These are phyloP conservation scores for Dentipellis sp. DNA, from an alignment of 768 basidiomycete genomes.

Conservation along the genomic window DNA sequence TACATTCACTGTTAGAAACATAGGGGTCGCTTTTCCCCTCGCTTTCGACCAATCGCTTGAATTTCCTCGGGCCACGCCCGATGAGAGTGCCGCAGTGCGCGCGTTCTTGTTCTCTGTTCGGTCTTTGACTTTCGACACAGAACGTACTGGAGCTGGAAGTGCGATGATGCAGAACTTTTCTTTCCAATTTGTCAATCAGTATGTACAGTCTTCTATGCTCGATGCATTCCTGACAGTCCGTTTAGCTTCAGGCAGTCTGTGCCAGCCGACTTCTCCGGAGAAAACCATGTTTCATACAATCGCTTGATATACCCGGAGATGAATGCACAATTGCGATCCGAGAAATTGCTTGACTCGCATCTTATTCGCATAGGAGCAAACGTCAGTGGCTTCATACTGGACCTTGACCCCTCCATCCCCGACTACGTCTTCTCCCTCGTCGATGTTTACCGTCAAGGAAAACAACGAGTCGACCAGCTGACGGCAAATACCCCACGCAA, in stretches of 20 bases:
- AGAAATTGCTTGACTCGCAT: constrained; percentile 36
- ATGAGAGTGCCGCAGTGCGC: constrained; percentile 40
- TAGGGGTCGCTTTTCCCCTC: constrained; percentile 90
- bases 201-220: constrained; percentile 17
- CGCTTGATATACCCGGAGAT: constrained; percentile 74
- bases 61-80: constrained; percentile 31
- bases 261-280: constrained; percentile 60
- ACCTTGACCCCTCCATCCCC: constrained; percentile 74
- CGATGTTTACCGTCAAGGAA: constrained; percentile 78
- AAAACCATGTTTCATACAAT: constrained; percentile 60
- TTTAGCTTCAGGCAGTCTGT: constrained; percentile 71
- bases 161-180: constrained; percentile 64
- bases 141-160: constrained; percentile 72
- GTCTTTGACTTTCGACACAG: constrained; percentile 61
- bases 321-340: constrained; percentile 61
- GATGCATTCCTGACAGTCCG: background rate
- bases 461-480: constrained; percentile 64
- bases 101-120: constrained; percentile 85
- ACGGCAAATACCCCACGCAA: constrained; percentile 45
- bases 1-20: constrained; percentile 45
- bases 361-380: constrained; percentile 55
- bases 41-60: constrained; percentile 51
- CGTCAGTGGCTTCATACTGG: constrained; percentile 79
- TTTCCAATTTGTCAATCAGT: constrained; percentile 81
- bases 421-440: constrained; percentile 73